These are phyloP conservation scores for Starmerella vitae DNA, from an alignment of 805 yeast species.

Conservation along the genomic window DNA sequence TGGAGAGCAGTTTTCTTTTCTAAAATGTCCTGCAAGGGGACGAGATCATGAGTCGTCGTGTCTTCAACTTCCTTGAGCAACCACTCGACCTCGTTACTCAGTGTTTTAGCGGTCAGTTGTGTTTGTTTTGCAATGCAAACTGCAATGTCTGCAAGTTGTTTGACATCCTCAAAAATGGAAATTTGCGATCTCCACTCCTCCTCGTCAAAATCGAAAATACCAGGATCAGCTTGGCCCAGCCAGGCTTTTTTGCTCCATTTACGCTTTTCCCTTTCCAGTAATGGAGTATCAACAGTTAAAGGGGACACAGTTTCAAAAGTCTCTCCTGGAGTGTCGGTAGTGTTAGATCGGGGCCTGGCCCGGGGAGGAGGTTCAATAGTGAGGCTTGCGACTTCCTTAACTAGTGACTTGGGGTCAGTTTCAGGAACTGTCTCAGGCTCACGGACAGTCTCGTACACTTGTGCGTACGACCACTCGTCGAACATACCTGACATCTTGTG, in stretches of 20 bases:
- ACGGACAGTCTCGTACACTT: constrained; percentile 1
- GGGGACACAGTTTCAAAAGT: too few species aligned
- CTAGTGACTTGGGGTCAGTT: constrained; percentile 12
- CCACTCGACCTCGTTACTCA: constrained; percentile 35
- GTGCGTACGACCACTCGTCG: constrained; percentile 25
- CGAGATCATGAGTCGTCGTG: constrained; percentile 48
- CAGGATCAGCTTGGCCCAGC: constrained; percentile 13
- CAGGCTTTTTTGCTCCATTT: constrained; percentile 9
- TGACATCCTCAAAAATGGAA: background rate
- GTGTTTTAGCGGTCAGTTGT: constrained; percentile 33
- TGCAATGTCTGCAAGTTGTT: constrained; percentile 4
- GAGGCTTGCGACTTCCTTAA: constrained; percentile 19
- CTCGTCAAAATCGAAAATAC: constrained; percentile 7
- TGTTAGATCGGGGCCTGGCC: constrained; percentile 12
- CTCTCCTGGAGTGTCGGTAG: too few species aligned
- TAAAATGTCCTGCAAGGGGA: constrained; percentile 47
- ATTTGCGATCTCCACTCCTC: constrained; percentile 7
- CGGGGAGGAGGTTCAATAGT: constrained; percentile 13
- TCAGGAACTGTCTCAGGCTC: too few species aligned
- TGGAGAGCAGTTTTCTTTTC: constrained; percentile 36
- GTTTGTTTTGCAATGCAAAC: constrained; percentile 25
- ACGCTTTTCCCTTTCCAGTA: background rate
- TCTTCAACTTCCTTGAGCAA: constrained; percentile 41
- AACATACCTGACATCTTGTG: constrained; percentile 14
- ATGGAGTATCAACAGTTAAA: background rate